phyloP scores from a whole-genome alignment of 2,329 filamentous ascomycete species.

The Neonectria punicea region DNA sequence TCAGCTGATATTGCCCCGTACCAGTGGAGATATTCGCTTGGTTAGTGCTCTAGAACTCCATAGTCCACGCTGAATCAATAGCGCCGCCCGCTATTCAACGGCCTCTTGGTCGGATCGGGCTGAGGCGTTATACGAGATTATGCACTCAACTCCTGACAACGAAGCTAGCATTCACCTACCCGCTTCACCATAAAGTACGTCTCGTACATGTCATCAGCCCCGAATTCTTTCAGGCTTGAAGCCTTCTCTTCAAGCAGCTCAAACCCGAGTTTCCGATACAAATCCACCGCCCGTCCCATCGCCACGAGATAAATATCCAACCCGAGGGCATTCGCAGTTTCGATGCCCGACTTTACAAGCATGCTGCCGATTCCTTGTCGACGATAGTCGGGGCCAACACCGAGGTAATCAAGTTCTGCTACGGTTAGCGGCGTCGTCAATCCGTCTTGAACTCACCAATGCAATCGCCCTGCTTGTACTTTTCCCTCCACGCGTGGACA shows the following conservation, averaged over 20 bases:
- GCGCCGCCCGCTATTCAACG: neutral
- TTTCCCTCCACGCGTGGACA: slow-evolving; percentile 18
- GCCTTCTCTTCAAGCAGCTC: slow-evolving; percentile 21
- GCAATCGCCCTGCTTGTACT: slow-evolving; percentile 20
- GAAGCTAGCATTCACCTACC: neutral
- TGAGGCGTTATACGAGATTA: too few species aligned
- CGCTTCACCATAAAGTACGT: slow-evolving; percentile 25
- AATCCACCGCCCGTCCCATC: slow-evolving; percentile 26
- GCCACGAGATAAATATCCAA: slow-evolving; percentile 33
- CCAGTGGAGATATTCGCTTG: too few species aligned
- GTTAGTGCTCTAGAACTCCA: neutral
- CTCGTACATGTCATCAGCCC: slow-evolving; percentile 22
- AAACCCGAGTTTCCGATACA: slow-evolving; percentile 37
- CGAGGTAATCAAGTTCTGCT: slow-evolving; percentile 37
- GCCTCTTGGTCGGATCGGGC: too few species aligned
- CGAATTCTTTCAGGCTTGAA: slow-evolving; percentile 18
- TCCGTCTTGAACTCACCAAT: slow-evolving; percentile 16
- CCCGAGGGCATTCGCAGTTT: slow-evolving; percentile 28
- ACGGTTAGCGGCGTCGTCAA: neutral
- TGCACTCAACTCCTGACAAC: too few species aligned
- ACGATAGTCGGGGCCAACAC: slow-evolving; percentile 35
- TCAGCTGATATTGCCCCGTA: too few species aligned
- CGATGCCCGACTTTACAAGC: slow-evolving; percentile 36
- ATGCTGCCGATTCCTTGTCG: slow-evolving; percentile 33
- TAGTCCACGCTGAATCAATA: neutral